Evolutionary conservation across 345 rosid genomes (phyloP), one percentile per base, ranked within the genome.

Genomic region (Brassica cretica): DNA sequence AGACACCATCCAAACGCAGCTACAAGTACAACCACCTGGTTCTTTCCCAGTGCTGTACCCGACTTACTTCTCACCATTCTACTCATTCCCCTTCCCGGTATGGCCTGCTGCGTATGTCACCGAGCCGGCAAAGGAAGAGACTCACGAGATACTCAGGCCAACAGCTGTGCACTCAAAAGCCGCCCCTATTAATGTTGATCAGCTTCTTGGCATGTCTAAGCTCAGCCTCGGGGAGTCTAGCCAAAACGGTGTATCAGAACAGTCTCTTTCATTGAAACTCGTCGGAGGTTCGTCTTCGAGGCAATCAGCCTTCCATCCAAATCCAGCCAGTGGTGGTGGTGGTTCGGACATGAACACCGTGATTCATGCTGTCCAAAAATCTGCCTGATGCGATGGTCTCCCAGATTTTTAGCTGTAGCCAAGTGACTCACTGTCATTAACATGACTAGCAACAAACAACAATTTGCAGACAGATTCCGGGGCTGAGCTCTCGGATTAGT

Each of bases 281-380:
- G 51, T 64, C 6, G 80, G 63, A 0, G 89, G 88, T 1, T 91
- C 88, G 65, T 84, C 98, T 7, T 78, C 89, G 1, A 77, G 93
- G 80, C 97, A 86, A 79, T 94, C 98, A 0, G 98, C 98, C 41
- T 94, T 94, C 73, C 98, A 92, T 68, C 93, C 97, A 2, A 90
- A 84, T 76, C 93, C 93, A 6, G 75, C 85, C 25, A 74, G 85
- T 16, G 83, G 83, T 15, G 83, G 86, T 15, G 82, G 83, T 67
- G 75, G 85, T 73, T 83, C 92, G 27, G 81, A 86, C 30, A 80
- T 88, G 79, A 75, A 59, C 82, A 82, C 78, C 71, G 85, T 91
- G n/a, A 88, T 91, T 73, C 93, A 87, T 83, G 91, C 93, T 25
- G 85, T 87, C 41, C 84, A 72, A 80, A 21, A 64, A 12, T 12